These are phyloP conservation scores for Colletotrichum agaves DNA, from an alignment of 2,329 filamentous ascomycete species.

Conservation along the genomic window DNA sequence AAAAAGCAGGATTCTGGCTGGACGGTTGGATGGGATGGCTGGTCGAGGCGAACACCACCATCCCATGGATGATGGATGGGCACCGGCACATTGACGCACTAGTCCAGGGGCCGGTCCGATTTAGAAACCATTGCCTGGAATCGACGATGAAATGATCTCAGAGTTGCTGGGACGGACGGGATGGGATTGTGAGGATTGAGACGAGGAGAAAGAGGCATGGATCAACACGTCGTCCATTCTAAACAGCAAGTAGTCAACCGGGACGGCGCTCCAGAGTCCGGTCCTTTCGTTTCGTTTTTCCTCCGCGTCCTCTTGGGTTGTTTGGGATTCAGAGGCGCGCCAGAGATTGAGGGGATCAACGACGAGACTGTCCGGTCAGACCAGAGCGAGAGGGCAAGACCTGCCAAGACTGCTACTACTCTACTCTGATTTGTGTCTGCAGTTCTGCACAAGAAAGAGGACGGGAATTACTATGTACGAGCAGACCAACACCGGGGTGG, in stretches of 20 bases:
- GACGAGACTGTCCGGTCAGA: not conserved
- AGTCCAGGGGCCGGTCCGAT: constrained; percentile 36
- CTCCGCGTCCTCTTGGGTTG: constrained; percentile 19
- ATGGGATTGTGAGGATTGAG: constrained; percentile 3
- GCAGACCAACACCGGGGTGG: constrained; percentile 13
- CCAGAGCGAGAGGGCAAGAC: not conserved
- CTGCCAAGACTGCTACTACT: constrained; percentile 3
- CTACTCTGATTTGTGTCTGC: not conserved
- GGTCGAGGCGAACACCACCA: not conserved
- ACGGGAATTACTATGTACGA: no score
- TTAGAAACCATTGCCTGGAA: constrained; percentile 33
- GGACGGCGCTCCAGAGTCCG: not conserved
- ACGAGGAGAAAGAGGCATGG: not conserved
- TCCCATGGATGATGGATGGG: not conserved
- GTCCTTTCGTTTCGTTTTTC: constrained; percentile 13
- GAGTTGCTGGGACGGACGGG: constrained; percentile 9
- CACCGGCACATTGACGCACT: constrained; percentile 34
- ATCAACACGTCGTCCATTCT: constrained; percentile 4
- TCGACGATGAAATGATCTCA: constrained; percentile 32
- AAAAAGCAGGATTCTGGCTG: not conserved
- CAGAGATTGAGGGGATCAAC: not conserved
- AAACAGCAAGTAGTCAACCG: constrained; percentile 3
- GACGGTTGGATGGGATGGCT: not conserved
- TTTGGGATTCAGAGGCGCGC: constrained; percentile 6
- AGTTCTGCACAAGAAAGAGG: constrained; percentile 2